Base-by-base conservation (phyloP, 768 basidiomycete species). In the Sarcodon sp. region DNA sequence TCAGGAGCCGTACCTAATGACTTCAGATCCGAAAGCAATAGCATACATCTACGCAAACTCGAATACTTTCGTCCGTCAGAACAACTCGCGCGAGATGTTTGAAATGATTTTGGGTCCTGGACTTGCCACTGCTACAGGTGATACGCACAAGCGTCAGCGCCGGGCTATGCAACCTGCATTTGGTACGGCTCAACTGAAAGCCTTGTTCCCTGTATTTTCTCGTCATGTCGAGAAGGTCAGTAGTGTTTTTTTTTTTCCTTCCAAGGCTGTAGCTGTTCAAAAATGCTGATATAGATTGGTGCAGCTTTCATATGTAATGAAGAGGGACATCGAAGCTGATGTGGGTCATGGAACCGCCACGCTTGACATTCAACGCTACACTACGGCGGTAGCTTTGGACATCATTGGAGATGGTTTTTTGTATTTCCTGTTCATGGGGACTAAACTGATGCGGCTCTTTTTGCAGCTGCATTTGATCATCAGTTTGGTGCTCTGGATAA, bases 21-120 rank as follows among this genome's bases (percentile, higher is more conserved):
- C 77, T 47, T 70, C 74, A 31, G 77, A 79, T 49, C 76, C 74
- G 1, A 76, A 76, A 57, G 75, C 76, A 5, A 61, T 79, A 15
- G 73, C 76, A 53, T 72, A 77, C 53, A 71, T 77, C 27, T 69
- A 71, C 47, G 73, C 76, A 47, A 74, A 74, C n/a, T 71, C 72
- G 12, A 72, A 74, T n/a, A 13, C 37, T 13, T 38, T 38, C 37
- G 18, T 38, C 18, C 37, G 37, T 5, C 37, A 38, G 37, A 38
- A 38, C 13, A 2, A 38, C 37, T 13, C 13, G 12, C 37, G 37
- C 12, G 18, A 38, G 13, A 13, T 38, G 3, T 18, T 38, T 18
- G 18, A 38, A 5, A 38, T 38, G 37, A 13, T 38, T 5, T 38
- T 38, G 12, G 37, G 37, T 13, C 37, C 37, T 38, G 37, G 37